Evolutionary conservation across 176 grass and related monocot genomes (phyloP).

Genomic region (Canna indica): DNA sequence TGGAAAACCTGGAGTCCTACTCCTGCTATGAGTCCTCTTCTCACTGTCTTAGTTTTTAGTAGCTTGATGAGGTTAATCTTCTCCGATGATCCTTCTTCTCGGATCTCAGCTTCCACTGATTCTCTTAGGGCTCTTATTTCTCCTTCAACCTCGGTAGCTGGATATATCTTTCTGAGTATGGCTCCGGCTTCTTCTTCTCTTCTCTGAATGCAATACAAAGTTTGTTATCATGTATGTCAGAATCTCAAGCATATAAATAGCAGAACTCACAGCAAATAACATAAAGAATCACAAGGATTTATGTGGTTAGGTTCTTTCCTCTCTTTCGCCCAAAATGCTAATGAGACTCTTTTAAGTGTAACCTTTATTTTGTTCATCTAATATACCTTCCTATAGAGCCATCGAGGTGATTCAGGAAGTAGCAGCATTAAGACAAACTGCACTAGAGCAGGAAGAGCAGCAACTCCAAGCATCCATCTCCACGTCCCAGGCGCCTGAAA

Average conservation of each 20-base stretch:
- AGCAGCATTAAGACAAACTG: constrained; percentile 64
- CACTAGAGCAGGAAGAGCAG: constrained; percentile 51
- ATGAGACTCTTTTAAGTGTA: no score
- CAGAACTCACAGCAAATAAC: no score
- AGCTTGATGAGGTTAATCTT: constrained; percentile 31
- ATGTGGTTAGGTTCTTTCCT: no score
- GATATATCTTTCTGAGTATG: constrained; percentile 54
- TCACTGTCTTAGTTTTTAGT: constrained; percentile 34
- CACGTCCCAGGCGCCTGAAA: constrained; percentile 61
- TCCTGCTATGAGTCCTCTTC: constrained; percentile 53
- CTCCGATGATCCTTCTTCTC: constrained; percentile 31
- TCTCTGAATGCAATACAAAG: constrained; percentile 18
- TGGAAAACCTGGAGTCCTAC: constrained; percentile 68
- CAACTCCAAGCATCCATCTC: constrained; percentile 89
- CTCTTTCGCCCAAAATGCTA: no score
- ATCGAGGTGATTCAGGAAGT: constrained; percentile 70
- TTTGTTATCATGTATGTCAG: no score
- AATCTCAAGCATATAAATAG: no score
- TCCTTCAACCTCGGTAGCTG: constrained; percentile 30
- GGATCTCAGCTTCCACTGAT: constrained; percentile 53
- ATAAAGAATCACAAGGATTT: no score
- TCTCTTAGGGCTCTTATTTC: constrained; percentile 60
- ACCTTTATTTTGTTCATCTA: no score
- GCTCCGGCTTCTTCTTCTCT: constrained; percentile 49
- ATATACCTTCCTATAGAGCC: constrained; percentile 83